These are phyloP conservation scores for Colletotrichum sp. DNA, from an alignment of 2,329 filamentous ascomycete genomes.

Conservation along the genomic window DNA sequence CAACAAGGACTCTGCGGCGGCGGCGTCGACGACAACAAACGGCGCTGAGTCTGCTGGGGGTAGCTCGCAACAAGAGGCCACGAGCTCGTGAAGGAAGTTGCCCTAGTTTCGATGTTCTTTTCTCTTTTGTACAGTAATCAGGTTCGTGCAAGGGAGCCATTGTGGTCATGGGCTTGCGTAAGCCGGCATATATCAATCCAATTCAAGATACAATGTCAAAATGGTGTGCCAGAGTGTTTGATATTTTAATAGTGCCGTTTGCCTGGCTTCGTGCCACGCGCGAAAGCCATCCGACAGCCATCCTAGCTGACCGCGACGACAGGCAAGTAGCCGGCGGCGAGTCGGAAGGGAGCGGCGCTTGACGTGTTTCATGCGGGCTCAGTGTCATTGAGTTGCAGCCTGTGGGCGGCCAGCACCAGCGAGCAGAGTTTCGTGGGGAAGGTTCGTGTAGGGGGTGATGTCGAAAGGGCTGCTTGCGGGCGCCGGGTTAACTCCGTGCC, in stretches of 20 bases:
- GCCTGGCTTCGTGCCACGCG: not conserved
- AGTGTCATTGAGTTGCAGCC: not conserved
- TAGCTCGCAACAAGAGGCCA: conserved; percentile 9
- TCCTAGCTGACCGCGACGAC: not conserved
- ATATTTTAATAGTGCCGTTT: not conserved
- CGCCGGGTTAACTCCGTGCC: not conserved
- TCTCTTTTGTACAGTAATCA: not conserved
- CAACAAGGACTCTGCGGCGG: conserved; percentile 43
- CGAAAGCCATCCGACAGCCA: not conserved
- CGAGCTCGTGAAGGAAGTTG: not conserved
- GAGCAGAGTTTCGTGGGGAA: not conserved
- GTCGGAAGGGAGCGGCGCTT: not conserved
- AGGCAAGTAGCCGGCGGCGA: not conserved
- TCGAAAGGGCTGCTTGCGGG: not conserved
- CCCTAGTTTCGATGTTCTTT: not conserved
- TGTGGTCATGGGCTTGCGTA: not conserved
- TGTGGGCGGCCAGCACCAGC: not conserved
- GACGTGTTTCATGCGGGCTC: not conserved
- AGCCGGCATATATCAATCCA: not conserved
- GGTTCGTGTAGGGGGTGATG: not conserved
- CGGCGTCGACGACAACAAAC: conserved; percentile 30
- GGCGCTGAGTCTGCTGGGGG: conserved; percentile 23
- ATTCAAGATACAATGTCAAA: not conserved
- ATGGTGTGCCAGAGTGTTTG: not conserved
- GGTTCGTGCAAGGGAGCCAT: not conserved